Conservation (phyloP, 345 rosid genomes). For the Zanthoxylum bungeanum region DNA sequence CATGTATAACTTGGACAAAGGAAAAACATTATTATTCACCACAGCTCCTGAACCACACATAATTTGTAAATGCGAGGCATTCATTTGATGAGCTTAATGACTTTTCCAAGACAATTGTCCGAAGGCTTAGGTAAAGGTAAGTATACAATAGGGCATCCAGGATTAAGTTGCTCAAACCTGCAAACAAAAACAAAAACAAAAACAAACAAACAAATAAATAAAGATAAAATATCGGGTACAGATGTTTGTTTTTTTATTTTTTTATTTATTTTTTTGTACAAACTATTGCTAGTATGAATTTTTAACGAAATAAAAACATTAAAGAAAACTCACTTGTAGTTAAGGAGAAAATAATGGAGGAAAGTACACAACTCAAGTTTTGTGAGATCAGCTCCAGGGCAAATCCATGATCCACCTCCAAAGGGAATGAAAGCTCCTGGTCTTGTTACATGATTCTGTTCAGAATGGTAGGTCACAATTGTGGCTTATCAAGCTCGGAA, state of each 20-base stretch:
- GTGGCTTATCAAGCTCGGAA: too few species aligned
- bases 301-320: too few species aligned
- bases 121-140: background rate
- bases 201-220: too few species aligned
- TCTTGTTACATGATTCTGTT: background rate
- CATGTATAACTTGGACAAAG: too few species aligned
- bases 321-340: background rate
- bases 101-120: background rate
- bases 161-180: background rate
- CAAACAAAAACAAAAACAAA: background rate
- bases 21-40: too few species aligned
- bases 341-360: background rate
- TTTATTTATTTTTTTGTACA: too few species aligned
- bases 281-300: too few species aligned
- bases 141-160: background rate
- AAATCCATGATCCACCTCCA: background rate
- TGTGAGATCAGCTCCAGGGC: constrained; percentile 7
- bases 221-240: too few species aligned
- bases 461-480: background rate
- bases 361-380: constrained; percentile 1
- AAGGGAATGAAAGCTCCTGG: background rate
- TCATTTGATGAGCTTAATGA: background rate
- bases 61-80: too few species aligned
- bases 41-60: too few species aligned
- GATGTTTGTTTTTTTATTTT: too few species aligned